Percentiles rank a stretch among this genome's conserved stretches.
phyloP scores from a whole-genome alignment of 345 rosid genomes.

The Citrus maxima region DNA sequence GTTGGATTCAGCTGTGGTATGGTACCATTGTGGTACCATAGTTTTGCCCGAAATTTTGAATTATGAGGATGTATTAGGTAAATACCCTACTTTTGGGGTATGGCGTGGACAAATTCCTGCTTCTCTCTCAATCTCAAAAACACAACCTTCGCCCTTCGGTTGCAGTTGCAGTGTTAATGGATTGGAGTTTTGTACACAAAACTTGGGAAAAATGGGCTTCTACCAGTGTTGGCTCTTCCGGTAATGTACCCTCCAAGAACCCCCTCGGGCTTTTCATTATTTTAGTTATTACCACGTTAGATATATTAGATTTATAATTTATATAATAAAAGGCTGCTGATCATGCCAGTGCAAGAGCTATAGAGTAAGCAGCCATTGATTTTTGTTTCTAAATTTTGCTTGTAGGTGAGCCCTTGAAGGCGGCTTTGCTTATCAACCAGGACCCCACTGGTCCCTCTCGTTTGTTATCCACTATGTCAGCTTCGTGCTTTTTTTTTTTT shows the following conservation, averaged over 20 bases:
- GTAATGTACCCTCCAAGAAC: slow-evolving; percentile 8
- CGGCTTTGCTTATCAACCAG: slow-evolving; percentile 67
- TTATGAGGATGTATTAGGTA: too few species aligned
- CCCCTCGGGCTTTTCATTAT: neutral
- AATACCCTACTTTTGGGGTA: too few species aligned
- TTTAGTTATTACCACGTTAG: too few species aligned
- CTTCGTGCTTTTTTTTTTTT: neutral
- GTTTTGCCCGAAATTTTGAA: too few species aligned
- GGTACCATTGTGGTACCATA: too few species aligned
- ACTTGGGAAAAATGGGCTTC: slow-evolving; percentile 84
- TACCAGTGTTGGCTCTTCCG: slow-evolving; percentile 50
- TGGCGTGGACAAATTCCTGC: too few species aligned
- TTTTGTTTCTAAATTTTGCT: neutral
- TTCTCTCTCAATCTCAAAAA: too few species aligned
- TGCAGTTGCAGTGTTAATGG: slow-evolving; percentile 34
- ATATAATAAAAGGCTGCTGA: too few species aligned
- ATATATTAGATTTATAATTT: too few species aligned
- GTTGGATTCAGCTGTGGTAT: too few species aligned
- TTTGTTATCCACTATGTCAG: slow-evolving; percentile 73
- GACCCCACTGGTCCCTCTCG: slow-evolving; percentile 78
- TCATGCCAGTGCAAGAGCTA: too few species aligned
- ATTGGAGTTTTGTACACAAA: slow-evolving; percentile 54
- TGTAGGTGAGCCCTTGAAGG: slow-evolving; percentile 68
- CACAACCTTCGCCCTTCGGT: neutral
- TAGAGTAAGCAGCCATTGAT: neutral